These are phyloP conservation scores for Lentinula lateritia DNA, from an alignment of 768 basidiomycete genomes.

Conservation along the genomic window DNA sequence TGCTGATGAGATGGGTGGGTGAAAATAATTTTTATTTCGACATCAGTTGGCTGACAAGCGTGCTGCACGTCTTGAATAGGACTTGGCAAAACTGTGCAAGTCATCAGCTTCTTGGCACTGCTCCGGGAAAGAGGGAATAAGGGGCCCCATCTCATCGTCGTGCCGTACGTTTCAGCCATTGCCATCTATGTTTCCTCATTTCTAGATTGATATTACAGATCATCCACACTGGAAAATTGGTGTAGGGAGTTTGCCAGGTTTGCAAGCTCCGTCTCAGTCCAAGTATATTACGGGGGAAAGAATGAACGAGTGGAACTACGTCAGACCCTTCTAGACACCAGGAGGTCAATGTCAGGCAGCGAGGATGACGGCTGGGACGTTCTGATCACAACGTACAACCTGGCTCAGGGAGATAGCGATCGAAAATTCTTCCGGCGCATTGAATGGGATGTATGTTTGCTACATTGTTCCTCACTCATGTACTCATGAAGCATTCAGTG, in stretches of 20 bases:
- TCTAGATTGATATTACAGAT: slow-evolving; percentile 36
- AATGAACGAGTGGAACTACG: slow-evolving; percentile 74
- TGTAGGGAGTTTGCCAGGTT: slow-evolving; percentile 93
- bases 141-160: slow-evolving; percentile 91
- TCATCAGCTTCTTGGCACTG: slow-evolving; percentile 93
- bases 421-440: slow-evolving; percentile 90
- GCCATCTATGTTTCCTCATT: slow-evolving; percentile 4
- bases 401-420: slow-evolving; percentile 88
- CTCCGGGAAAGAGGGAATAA: slow-evolving; percentile 72
- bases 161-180: slow-evolving; percentile 52
- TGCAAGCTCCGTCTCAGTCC: slow-evolving; percentile 77
- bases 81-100: slow-evolving; percentile 97
- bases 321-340: slow-evolving; percentile 62
- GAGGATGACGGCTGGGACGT: slow-evolving; percentile 77
- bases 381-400: slow-evolving; percentile 91
- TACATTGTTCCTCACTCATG: slow-evolving; percentile 2
- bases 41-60: slow-evolving; percentile 8
- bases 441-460: slow-evolving; percentile 78
- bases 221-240: slow-evolving; percentile 98
- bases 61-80: slow-evolving; percentile 40
- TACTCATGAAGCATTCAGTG: slow-evolving; percentile 44
- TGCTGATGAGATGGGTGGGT: slow-evolving; percentile 97
- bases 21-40: slow-evolving; percentile 2
- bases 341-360: slow-evolving; percentile 32
- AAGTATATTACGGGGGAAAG: slow-evolving; percentile 93